These are phyloP conservation scores for Syzygium jambos DNA, from an alignment of 345 rosid genomes.

Conservation along the genomic window DNA sequence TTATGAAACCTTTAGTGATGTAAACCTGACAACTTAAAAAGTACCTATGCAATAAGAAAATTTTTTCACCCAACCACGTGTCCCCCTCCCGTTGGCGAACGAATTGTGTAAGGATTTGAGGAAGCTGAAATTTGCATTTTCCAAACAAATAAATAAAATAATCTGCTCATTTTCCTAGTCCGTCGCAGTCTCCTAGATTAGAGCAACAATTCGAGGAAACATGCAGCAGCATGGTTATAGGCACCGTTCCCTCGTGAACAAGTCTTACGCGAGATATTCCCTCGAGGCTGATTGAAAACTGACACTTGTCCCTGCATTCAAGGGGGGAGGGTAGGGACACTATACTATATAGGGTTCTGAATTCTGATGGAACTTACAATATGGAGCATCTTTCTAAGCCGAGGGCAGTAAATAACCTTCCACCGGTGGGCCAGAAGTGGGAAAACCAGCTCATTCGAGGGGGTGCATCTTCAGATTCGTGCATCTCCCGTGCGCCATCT, in stretches of 20 bases:
- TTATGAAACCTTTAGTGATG: neutral
- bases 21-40: neutral
- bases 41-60: neutral
- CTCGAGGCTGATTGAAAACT: neutral
- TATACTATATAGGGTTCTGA: neutral
- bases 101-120: neutral
- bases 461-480: constrained; percentile 11
- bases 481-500: constrained; percentile 13
- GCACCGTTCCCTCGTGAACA: neutral
- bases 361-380: constrained; percentile 11
- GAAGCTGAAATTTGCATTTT: neutral
- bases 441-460: constrained; percentile 30
- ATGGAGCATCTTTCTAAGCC: constrained; percentile 44
- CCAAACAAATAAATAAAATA: neutral
- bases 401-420: constrained; percentile 27
- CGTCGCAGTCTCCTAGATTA: neutral
- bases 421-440: constrained; percentile 38
- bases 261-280: neutral
- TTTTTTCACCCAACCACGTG: neutral
- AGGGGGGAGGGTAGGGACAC: neutral
- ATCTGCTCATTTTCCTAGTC: neutral
- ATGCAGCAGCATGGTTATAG: neutral
- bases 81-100: neutral
- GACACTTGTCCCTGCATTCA: neutral
- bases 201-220: neutral